Evolutionary conservation across 768 basidiomycete genomes (phyloP), one percentile per base, ranked within the genome.

Genomic region (Steccherinum ochraceum): DNA sequence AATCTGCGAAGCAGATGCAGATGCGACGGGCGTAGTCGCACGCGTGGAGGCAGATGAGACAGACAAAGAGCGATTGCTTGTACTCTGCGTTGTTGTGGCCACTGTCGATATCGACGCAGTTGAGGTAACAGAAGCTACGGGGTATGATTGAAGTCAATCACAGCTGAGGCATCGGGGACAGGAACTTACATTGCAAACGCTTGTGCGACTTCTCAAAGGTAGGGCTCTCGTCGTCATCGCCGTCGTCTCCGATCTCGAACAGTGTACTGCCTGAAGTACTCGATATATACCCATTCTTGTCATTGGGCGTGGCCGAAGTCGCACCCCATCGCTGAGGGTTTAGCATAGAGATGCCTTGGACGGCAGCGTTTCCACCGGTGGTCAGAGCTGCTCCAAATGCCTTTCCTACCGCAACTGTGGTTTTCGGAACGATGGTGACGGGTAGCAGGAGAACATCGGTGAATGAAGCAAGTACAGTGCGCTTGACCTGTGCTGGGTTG

Each of bases 341-440:
- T 26, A 94, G 73, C 90, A 93, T 94, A 0, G 85, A 72, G 30
- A 93, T 84, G 1, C 92, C 92, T 51, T 85, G 86, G 2, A 83
- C 90, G 2, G 91, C 88, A 5, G 83, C 88, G 2, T 72, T 80
- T 0, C 86, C 82, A 2, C 87, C 88, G 0, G 85, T 83, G 46
- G 83, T 77, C 25, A 85, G 67, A 0, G 77, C 84, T 12, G 79
- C 83, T 5, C 85, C 84, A 5, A 87, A 83, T 3, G 76, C 81
- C 51, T 62, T 78, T 4, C 75, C 69, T 23, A 63, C 58, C 0
- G 61, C 69, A 11, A 54, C 60, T 10, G 67, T 64, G 2, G 86
- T 82, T 12, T 89, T 82, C 0, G 95, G 95, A 2, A 98, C 93
- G 64, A 98, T 95, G 1, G 94, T 96, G 16, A 99, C 96, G 0